phyloP scores from a whole-genome alignment of 2,329 filamentous ascomycete species.

The Hawksworthiomyces lignivorus region DNA sequence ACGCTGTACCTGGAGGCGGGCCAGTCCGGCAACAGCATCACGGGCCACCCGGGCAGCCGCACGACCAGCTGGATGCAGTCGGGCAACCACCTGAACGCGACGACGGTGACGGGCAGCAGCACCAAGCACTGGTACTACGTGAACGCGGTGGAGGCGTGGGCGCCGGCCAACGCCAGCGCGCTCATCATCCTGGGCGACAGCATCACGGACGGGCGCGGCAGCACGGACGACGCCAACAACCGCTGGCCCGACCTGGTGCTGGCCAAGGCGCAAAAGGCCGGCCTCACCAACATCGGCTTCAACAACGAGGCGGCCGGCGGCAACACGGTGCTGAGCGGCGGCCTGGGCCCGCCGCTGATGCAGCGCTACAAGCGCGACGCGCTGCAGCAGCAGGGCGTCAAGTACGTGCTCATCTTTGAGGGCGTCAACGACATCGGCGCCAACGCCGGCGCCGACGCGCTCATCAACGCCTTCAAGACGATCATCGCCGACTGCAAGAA shows the following conservation, averaged over 20 bases:
- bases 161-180: conserved; percentile 30
- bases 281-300: conserved; percentile 43
- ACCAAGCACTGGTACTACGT: conserved; percentile 49
- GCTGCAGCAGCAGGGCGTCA: conserved; percentile 47
- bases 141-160: conserved; percentile 48
- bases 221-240: conserved; percentile 50
- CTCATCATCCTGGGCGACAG: conserved; percentile 57
- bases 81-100: conserved; percentile 47
- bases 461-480: conserved; percentile 52
- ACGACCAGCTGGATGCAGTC: conserved; percentile 52
- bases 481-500: conserved; percentile 48
- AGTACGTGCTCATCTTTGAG: conserved; percentile 58
- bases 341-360: conserved; percentile 54
- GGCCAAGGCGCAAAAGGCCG: conserved; percentile 37
- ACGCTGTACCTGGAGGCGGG: conserved; percentile 51
- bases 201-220: conserved; percentile 58
- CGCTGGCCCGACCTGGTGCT: conserved; percentile 36
- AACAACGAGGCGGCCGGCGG: conserved; percentile 62
- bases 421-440: conserved; percentile 63
- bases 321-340: conserved; percentile 55
- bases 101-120: conserved; percentile 33
- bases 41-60: conserved; percentile 56
- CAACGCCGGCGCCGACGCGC: conserved; percentile 35
- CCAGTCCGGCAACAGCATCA: conserved; percentile 50
- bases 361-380: conserved; percentile 58